Evolutionary conservation across 352 stramenopile species (phyloP).

Genomic region (Phytophthora europaea): DNA sequence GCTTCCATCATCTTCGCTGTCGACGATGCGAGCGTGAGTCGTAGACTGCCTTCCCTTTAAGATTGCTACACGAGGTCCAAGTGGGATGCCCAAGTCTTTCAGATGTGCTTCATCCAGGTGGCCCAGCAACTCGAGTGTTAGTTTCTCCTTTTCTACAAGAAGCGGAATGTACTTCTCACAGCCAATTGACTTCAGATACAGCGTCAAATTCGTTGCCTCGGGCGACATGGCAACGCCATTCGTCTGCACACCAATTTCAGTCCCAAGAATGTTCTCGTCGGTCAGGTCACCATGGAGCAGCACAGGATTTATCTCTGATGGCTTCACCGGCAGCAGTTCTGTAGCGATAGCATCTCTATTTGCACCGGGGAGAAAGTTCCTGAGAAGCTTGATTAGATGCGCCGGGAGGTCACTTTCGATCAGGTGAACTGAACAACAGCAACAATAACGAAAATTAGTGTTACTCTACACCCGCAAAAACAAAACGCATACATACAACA

Average conservation of each 20-base stretch:
- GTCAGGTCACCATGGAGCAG: constrained; percentile 87
- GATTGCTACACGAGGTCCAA: constrained; percentile 71
- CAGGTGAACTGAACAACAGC: constrained; percentile 62
- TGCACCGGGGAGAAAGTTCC: constrained; percentile 61
- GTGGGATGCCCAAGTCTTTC: constrained; percentile 65
- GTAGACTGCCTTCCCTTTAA: constrained; percentile 39
- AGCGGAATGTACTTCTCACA: constrained; percentile 65
- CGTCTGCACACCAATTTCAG: constrained; percentile 14
- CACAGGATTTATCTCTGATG: constrained; percentile 45
- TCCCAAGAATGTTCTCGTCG: constrained; percentile 87
- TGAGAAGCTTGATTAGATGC: constrained; percentile 70
- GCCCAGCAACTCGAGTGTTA: constrained; percentile 58
- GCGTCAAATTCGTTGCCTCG: constrained; percentile 26
- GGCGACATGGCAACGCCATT: constrained; percentile 14
- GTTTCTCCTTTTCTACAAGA: constrained; percentile 67
- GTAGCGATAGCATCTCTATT: constrained; percentile 39
- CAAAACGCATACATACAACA: constrained; percentile 1
- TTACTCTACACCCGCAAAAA: not conserved
- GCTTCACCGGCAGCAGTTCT: constrained; percentile 51
- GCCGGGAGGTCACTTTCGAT: constrained; percentile 62
- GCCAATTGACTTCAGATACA: constrained; percentile 52
- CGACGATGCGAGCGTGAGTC: constrained; percentile 28
- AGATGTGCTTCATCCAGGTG: constrained; percentile 62
- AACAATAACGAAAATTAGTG: constrained; percentile 1
- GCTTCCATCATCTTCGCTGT: constrained; percentile 39